Evolutionary conservation across 306 rosid genomes (phyloP).

Genomic region (Acacia melanoxylon): DNA sequence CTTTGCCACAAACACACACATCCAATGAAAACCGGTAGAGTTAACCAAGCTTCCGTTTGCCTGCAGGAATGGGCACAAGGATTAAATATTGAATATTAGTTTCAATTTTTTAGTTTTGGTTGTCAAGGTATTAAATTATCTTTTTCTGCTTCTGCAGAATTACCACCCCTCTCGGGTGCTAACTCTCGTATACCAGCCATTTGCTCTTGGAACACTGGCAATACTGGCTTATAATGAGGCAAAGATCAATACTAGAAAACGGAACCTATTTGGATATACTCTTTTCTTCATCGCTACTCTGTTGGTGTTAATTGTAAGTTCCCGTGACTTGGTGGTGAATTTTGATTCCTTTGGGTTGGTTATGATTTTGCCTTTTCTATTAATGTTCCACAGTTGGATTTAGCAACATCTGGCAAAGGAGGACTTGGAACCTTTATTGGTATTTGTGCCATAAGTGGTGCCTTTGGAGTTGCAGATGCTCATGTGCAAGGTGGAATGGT

Average conservation of each 20-base stretch:
- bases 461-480: slow-evolving; percentile 91
- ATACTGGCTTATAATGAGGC: slow-evolving; percentile 65
- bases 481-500: slow-evolving; percentile 93
- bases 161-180: slow-evolving; percentile 88
- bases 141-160: slow-evolving; percentile 45
- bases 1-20: neutral
- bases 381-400: slow-evolving; percentile 62
- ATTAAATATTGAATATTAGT: neutral
- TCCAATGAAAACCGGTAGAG: neutral
- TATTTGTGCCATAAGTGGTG: slow-evolving; percentile 62
- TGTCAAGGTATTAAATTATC: neutral
- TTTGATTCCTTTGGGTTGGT: slow-evolving; percentile 20
- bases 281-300: slow-evolving; percentile 65
- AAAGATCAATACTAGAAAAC: slow-evolving; percentile 59
- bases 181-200: slow-evolving; percentile 83
- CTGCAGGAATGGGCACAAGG: neutral
- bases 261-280: slow-evolving; percentile 68
- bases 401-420: slow-evolving; percentile 79
- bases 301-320: slow-evolving; percentile 65
- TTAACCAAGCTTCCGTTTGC: neutral
- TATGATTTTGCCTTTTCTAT: slow-evolving; percentile 10
- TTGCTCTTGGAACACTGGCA: slow-evolving; percentile 67
- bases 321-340: neutral
- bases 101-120: neutral
- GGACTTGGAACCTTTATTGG: slow-evolving; percentile 75